A percentile compares a stretch with the other conserved stretches of the same genome.
These are phyloP conservation scores for Neurospora sublineolata DNA, from an alignment of 495 filamentous ascomycete species.

Conservation along the genomic window DNA sequence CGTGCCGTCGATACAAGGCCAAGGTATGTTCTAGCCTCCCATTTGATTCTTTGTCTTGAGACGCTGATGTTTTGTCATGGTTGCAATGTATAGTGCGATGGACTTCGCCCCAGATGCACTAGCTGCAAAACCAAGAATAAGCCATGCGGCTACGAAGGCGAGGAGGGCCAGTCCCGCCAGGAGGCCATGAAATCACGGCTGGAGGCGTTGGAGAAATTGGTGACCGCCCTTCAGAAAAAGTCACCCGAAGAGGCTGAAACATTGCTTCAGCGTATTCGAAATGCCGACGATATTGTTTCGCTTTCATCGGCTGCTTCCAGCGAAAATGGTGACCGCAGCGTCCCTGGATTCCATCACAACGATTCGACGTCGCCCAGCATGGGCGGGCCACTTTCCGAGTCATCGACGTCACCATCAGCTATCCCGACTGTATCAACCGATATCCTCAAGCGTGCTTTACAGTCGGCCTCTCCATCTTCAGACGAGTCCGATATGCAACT, in stretches of 20 bases:
- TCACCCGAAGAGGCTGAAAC: slow-evolving; percentile 14
- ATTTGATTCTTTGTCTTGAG: background rate
- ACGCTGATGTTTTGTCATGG: background rate
- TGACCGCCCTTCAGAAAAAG: slow-evolving; percentile 11
- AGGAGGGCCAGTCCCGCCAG: slow-evolving; percentile 19
- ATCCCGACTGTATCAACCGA: background rate
- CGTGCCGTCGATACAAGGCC: slow-evolving; percentile 14
- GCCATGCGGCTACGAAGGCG: slow-evolving; percentile 18
- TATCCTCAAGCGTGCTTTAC: background rate
- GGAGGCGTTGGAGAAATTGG: slow-evolving; percentile 14
- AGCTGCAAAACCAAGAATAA: slow-evolving; percentile 9
- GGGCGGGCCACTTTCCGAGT: background rate
- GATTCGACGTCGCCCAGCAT: background rate
- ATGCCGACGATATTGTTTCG: slow-evolving; percentile 1
- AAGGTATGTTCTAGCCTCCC: slow-evolving; percentile 3
- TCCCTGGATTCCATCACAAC: background rate
- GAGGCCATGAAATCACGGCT: slow-evolving; percentile 14
- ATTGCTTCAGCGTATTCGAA: slow-evolving; percentile 10
- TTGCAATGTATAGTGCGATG: slow-evolving; percentile 13
- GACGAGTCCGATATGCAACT: background rate
- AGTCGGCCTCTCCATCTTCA: background rate
- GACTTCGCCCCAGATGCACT: slow-evolving; percentile 16
- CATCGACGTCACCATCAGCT: background rate
- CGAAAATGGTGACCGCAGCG: background rate
- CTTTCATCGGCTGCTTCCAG: background rate